These are phyloP conservation scores for Arctium lappa DNA, from an alignment of 129 eudicot genomes.

Conservation along the genomic window DNA sequence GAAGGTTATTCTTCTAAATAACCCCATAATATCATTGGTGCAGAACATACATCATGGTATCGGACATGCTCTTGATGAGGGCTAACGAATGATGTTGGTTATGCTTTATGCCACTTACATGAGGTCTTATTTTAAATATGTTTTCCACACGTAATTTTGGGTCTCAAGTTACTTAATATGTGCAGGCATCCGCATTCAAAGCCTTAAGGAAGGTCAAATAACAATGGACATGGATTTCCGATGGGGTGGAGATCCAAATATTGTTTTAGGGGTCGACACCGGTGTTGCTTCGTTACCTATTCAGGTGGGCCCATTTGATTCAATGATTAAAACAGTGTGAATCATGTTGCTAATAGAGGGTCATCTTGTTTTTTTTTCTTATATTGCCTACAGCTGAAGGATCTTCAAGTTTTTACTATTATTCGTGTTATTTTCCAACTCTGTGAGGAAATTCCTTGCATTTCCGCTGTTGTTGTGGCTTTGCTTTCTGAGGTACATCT, in stretches of 20 bases:
- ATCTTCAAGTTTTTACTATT: slow-evolving; percentile 92
- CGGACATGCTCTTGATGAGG: no score
- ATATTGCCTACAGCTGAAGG: slow-evolving; percentile 68
- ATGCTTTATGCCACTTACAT: no score
- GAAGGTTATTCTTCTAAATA: no score
- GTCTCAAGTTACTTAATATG: slow-evolving; percentile 18
- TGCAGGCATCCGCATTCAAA: slow-evolving; percentile 93
- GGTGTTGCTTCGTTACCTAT: slow-evolving; percentile 84
- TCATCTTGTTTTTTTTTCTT: background rate
- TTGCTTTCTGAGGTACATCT: slow-evolving; percentile 78
- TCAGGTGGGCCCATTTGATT: slow-evolving; percentile 55
- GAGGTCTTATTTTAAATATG: background rate
- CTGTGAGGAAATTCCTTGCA: slow-evolving; percentile 94
- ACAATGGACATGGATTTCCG: slow-evolving; percentile 96
- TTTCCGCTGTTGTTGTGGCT: slow-evolving; percentile 96
- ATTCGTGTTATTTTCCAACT: slow-evolving; percentile 94
- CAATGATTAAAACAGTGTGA: background rate
- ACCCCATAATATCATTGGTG: no score
- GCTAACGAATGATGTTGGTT: no score
- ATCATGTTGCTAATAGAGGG: background rate
- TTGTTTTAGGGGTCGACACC: slow-evolving; percentile 80
- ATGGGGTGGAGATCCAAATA: slow-evolving; percentile 98
- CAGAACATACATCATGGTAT: no score
- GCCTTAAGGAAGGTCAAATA: slow-evolving; percentile 87
- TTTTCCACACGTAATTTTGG: background rate